These are phyloP conservation scores for Hirsutella rhossiliensis DNA, from an alignment of 2,329 filamentous ascomycete genomes.

Conservation along the genomic window DNA sequence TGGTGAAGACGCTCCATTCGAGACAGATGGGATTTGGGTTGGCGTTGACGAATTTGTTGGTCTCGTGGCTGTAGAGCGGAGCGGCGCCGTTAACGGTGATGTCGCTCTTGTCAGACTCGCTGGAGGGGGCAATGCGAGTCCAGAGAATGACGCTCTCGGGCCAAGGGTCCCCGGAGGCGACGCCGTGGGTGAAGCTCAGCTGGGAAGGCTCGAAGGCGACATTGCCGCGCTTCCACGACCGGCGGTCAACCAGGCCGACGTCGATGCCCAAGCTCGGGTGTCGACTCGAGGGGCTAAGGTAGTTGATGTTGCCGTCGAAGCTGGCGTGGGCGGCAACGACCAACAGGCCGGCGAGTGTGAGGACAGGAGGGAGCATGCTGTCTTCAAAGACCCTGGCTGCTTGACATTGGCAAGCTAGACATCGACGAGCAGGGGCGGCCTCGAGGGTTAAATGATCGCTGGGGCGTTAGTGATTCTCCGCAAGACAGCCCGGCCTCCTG, in stretches of 20 bases:
- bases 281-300: conserved; percentile 51
- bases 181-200: conserved; percentile 53
- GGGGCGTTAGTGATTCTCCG: too few relatives aligned
- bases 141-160: conserved; percentile 47
- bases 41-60: conserved; percentile 29
- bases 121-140: conserved; percentile 33
- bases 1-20: conserved; percentile 46
- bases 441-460: too few relatives aligned
- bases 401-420: too few relatives aligned
- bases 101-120: conserved; percentile 33
- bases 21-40: conserved; percentile 49
- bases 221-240: conserved; percentile 31
- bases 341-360: conserved; percentile 1
- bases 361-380: conserved; percentile 2
- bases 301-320: conserved; percentile 46
- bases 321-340: conserved; percentile 1
- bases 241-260: conserved; percentile 47
- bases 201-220: conserved; percentile 28
- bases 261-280: conserved; percentile 53
- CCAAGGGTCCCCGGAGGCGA: conserved; percentile 35
- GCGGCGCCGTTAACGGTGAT: conserved; percentile 29
- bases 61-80: conserved; percentile 34
- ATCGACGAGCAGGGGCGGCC: too few relatives aligned
- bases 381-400: background rate
- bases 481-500: too few relatives aligned